phyloP scores from a whole-genome alignment of 768 basidiomycete genomes.

The Lyophyllum atratum region DNA sequence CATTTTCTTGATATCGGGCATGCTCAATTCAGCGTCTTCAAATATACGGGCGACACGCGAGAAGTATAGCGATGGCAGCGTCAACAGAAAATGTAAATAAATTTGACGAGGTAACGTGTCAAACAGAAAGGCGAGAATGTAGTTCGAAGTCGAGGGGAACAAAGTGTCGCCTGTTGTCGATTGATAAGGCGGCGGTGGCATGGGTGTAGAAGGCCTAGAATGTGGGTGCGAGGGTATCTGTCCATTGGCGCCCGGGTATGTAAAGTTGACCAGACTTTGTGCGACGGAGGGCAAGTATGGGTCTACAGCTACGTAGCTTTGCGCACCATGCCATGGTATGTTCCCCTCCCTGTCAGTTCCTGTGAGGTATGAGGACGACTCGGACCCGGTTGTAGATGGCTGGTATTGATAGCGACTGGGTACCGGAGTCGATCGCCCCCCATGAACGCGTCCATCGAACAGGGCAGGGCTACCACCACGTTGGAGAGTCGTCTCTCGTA shows the following conservation, averaged over 20 bases:
- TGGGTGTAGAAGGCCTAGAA: neutral
- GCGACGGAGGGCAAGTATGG: neutral
- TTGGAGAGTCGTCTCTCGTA: neutral
- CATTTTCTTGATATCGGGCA: conserved; percentile 55
- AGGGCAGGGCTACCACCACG: neutral
- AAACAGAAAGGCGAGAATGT: conserved; percentile 17
- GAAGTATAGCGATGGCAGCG: conserved; percentile 66
- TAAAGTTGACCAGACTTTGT: neutral
- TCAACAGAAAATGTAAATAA: conserved; percentile 45
- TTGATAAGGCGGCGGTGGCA: neutral
- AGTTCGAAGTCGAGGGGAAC: neutral
- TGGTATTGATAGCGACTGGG: conserved; percentile 1
- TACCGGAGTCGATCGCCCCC: neutral
- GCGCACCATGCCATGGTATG: neutral
- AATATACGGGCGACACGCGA: conserved; percentile 65
- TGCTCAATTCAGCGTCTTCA: conserved; percentile 61
- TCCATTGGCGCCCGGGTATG: neutral
- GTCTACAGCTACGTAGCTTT: neutral
- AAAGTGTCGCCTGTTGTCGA: neutral
- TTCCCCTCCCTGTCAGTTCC: neutral
- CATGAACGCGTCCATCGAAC: neutral
- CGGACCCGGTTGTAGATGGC: neutral
- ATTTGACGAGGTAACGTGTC: conserved; percentile 26
- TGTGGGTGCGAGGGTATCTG: neutral
- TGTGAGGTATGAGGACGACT: neutral